Conservation (phyloP, 805 yeast genomes). For the Lachancea mirantina region DNA sequence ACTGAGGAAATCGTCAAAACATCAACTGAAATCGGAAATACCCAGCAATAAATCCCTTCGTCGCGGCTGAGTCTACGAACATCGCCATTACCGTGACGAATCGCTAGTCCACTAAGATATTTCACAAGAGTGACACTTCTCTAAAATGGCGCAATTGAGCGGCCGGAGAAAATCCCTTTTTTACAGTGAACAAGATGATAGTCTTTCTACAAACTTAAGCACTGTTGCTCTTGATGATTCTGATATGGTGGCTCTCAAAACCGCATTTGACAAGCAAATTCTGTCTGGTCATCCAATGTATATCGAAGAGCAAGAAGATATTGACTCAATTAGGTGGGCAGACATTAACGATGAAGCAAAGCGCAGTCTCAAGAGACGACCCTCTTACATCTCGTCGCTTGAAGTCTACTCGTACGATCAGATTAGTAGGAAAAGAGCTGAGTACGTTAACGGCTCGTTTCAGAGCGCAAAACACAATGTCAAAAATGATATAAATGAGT, state of each 20-base stretch:
- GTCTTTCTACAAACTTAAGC: slow-evolving; percentile 2
- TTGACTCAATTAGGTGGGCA: slow-evolving; percentile 4
- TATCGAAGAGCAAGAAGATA: slow-evolving; percentile 15
- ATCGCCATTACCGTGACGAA: too few species aligned
- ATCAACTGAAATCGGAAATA: too few species aligned
- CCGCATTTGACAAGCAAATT: slow-evolving; percentile 29
- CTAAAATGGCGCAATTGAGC: neutral
- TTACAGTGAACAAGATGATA: neutral
- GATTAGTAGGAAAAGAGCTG: slow-evolving; percentile 49
- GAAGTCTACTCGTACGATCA: slow-evolving; percentile 11
- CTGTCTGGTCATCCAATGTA: slow-evolving; percentile 29
- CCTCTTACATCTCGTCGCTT: slow-evolving; percentile 8
- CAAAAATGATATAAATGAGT: slow-evolving; percentile 48
- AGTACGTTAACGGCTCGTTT: slow-evolving; percentile 53
- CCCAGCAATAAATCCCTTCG: too few species aligned
- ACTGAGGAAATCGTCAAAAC: too few species aligned
- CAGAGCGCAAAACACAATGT: slow-evolving; percentile 72
- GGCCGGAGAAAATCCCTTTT: neutral
- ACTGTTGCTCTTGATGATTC: slow-evolving; percentile 25
- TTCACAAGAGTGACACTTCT: too few species aligned
- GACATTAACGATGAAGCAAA: neutral
- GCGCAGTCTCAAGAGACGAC: neutral
- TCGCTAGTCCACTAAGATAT: too few species aligned
- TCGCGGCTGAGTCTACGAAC: too few species aligned
- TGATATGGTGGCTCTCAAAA: slow-evolving; percentile 25